Base-by-base conservation (phyloP, 2,329 filamentous ascomycete species). In the Coleophoma cylindrospora region DNA sequence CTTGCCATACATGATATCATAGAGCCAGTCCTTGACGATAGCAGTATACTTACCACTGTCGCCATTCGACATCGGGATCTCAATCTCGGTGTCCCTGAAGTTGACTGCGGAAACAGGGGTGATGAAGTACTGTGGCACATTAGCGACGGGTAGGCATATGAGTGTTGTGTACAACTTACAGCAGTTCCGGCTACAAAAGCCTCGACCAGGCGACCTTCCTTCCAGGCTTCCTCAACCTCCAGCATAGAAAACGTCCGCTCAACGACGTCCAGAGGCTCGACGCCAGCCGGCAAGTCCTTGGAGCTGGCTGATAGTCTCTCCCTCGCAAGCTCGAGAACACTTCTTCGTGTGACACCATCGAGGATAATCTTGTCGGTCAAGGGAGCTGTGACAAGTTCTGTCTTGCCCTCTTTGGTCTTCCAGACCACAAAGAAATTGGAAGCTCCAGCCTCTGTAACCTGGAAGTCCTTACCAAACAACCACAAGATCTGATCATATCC, bases 401-500 rank as follows among this genome's bases (percentile, higher is more conserved):
- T 63, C 60, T 74, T 77, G 9, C 79, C 83, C 58, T 84, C 79
- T 65, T 76, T 79, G 46, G 76, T 80, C 64, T 77, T 78, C 88
- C 87, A 91, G 14, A 96, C 74, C 10, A 95, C 75, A 64, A 96
- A 95, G 71, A 96, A 96, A 70, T 96, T 96, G 62, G 83, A 89
- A 13, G 90, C 91, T 8, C 91, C 91, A 1, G 91, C 91, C 74
- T 96, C 91, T 3, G 91, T 96, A 55, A 94, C 91, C 65, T 83
- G 50, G 78, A 79, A 77, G 37, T 80, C 69, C 10, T 52, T 33
- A 1, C 90, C 90, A 63, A 95, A 94, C 46, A 96, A 77, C 91
- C 91, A 96, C 13, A 96, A 77, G 50, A 96, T 87, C 76, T 96
- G 91, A 64, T 92, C 82, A 70, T 83, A 96, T 0, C 91, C 91